Evolutionary conservation across 177 flowering plant genomes (phyloP), one percentile per base, ranked within the genome.

Genomic region (Tripterygium wilfordii): DNA sequence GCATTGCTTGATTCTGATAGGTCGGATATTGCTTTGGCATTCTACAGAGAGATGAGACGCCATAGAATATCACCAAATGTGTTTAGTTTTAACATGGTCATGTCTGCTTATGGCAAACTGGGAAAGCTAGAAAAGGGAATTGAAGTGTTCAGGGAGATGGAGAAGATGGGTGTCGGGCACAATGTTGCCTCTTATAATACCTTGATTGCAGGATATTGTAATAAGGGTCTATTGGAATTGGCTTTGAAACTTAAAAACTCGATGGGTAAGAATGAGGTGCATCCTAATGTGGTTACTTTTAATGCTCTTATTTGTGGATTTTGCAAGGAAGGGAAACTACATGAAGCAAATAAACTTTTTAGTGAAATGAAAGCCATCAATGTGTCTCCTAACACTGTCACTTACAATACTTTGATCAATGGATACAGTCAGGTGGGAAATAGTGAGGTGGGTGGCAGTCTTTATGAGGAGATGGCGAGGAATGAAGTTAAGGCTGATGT

Each of bases 71-170:
- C 89, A 2, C 81, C 92, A 0, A 83, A 88, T 60, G 57, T 68
- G 2, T 85, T 76, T 62, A 88, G 95, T 10, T 45, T 91, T 23
- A 91, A 91, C 54, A 71, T 88, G 88, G 78, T 83, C 30, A 69
- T 88, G 24, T 56, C 45, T 47, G 92, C 86, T 29, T 68, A 53
- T 38, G 79, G 90, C 65, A 78, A 70, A 43, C 56, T 53, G 8
- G 86, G 88, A 24, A 80, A 70, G 26, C 20, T 85, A 20, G 95
- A 79, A 18, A 85, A 74, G 63, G 95, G 89, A 5, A 28, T 69
- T 36, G 79, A 83, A 57, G 44, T 79, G 53, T 76, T 91, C 47
- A 48, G 47, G 51, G 76, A 79, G 31, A 81, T 85, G 81, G 72
- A 75, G 36, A 59, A 29, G 26, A 56, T 73, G 88, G 85, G 95